These are phyloP conservation scores for Penicillium paneum DNA, from an alignment of 2,329 filamentous ascomycete genomes.

Conservation along the genomic window DNA sequence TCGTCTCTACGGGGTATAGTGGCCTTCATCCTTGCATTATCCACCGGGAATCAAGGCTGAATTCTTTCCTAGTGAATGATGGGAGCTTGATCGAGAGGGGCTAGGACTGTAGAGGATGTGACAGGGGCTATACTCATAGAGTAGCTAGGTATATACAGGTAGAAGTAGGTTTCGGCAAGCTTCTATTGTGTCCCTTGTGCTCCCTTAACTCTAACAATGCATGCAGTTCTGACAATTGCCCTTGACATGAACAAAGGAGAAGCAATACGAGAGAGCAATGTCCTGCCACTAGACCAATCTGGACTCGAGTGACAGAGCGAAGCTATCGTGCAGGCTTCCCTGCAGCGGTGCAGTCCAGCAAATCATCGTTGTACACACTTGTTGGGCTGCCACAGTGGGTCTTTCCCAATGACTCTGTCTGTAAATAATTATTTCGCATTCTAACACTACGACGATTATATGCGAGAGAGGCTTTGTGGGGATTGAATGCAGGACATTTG, in stretches of 20 bases:
- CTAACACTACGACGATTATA: neutral
- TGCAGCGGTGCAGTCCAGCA: slow-evolving; percentile 18
- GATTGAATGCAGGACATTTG: neutral
- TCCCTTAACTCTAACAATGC: neutral
- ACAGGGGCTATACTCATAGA: neutral
- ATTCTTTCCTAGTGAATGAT: neutral
- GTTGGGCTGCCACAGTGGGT: slow-evolving; percentile 21
- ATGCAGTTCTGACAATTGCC: neutral
- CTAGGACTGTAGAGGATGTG: neutral
- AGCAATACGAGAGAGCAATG: neutral
- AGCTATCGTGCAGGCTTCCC: slow-evolving; percentile 18
- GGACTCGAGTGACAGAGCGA: slow-evolving; percentile 18
- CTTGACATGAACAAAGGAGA: neutral
- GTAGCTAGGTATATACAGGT: neutral
- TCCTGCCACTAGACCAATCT: slow-evolving; percentile 13
- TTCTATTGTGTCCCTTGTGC: neutral
- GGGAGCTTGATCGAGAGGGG: neutral
- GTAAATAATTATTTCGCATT: slow-evolving; percentile 4
- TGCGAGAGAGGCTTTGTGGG: neutral
- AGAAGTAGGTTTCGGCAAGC: neutral
- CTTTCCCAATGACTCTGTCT: slow-evolving; percentile 17
- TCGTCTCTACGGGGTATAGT: slow-evolving; percentile 10
- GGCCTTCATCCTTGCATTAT: slow-evolving; percentile 23
- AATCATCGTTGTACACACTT: slow-evolving; percentile 28
- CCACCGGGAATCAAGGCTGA: neutral